These are phyloP conservation scores for Capsella rubella DNA, from an alignment of 441 rosid genomes.

Conservation along the genomic window DNA sequence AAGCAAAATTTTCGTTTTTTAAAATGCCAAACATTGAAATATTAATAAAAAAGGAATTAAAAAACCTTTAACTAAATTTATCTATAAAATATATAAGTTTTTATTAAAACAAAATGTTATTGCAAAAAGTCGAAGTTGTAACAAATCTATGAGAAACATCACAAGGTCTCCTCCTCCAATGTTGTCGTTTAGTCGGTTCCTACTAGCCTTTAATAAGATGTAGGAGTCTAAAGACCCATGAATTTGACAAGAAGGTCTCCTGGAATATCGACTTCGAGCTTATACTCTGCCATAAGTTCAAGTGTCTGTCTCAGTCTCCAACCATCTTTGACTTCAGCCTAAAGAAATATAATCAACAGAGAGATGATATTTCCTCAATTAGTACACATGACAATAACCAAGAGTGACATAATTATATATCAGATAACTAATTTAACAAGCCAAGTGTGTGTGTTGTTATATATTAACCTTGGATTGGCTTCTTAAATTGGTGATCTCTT, in stretches of 20 bases:
- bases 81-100: no score
- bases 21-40: no score
- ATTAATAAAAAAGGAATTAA: no score
- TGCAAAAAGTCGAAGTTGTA: no score
- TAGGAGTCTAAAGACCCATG: constrained; percentile 14
- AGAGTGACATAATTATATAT: not conserved
- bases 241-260: constrained; percentile 19
- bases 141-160: no score
- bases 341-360: not conserved
- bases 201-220: no score
- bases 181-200: no score
- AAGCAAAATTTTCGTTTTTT: no score
- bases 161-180: no score
- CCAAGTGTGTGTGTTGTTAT: not conserved
- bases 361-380: not conserved
- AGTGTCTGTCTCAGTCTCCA: constrained; percentile 39
- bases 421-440: not conserved
- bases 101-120: no score
- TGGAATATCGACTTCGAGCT: constrained; percentile 41
- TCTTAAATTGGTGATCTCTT: constrained; percentile 1
- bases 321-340: constrained; percentile 43
- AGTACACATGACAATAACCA: not conserved
- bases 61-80: no score
- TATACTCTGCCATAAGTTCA: constrained; percentile 47
- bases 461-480: not conserved